These are phyloP conservation scores for Jasminum sambac DNA, from an alignment of 257 asterid species.

Conservation along the genomic window DNA sequence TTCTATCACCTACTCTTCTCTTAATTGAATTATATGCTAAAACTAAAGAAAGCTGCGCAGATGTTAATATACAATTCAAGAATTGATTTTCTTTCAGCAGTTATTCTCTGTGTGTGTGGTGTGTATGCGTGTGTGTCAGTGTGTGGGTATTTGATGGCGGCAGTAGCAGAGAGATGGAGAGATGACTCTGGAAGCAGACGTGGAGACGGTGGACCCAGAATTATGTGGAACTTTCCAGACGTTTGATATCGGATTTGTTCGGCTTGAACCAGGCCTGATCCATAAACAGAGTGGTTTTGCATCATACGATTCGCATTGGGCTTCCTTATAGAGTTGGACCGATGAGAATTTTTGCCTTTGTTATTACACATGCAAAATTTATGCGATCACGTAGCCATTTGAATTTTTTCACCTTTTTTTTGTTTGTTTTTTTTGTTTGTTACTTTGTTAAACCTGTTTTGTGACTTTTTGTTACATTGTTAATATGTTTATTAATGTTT, in stretches of 20 bases:
- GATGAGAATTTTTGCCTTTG: too few species aligned
- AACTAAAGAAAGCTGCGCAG: background rate
- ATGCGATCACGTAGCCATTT: too few species aligned
- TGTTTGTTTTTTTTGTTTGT: too few species aligned
- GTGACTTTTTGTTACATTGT: too few species aligned
- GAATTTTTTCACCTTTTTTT: too few species aligned
- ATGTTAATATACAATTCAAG: background rate
- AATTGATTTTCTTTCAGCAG: background rate
- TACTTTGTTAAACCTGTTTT: too few species aligned
- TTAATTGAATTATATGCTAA: background rate
- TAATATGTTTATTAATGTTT: too few species aligned
- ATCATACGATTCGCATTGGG: background rate
- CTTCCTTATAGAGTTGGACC: background rate
- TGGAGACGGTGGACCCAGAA: slow-evolving; percentile 31
- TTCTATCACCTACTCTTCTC: background rate
- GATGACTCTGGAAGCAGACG: slow-evolving; percentile 45
- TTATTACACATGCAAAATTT: too few species aligned
- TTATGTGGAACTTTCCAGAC: slow-evolving; percentile 58
- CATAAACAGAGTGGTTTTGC: background rate
- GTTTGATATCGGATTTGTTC: background rate
- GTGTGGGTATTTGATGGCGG: background rate
- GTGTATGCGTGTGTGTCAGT: too few species aligned
- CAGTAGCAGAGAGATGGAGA: slow-evolving; percentile 9
- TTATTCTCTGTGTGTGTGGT: background rate
- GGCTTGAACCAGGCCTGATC: background rate